These are phyloP conservation scores for Avena sativa DNA, from an alignment of 176 grass and related monocot species.

Conservation along the genomic window DNA sequence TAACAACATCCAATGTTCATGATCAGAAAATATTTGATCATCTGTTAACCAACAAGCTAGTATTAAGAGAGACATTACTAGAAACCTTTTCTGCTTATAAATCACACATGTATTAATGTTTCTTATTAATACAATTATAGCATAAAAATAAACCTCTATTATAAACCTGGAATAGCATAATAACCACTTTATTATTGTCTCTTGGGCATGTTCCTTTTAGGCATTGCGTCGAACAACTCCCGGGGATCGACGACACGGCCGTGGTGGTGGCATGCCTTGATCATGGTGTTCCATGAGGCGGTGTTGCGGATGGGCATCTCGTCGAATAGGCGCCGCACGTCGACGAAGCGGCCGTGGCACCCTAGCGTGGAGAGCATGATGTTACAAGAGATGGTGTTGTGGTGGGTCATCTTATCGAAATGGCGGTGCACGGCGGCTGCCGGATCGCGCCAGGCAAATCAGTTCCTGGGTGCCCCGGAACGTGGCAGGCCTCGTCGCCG, in stretches of 20 bases:
- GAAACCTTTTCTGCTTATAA: too few relatives aligned
- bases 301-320: constrained; percentile 45
- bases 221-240: constrained; percentile 60
- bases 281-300: constrained; percentile 74
- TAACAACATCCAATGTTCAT: too few relatives aligned
- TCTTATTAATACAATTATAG: too few relatives aligned
- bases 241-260: constrained; percentile 42
- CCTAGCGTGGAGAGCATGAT: constrained; percentile 61
- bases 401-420: constrained; percentile 60
- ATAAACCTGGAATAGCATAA: too few relatives aligned
- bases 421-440: constrained; percentile 13
- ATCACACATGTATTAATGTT: too few relatives aligned
- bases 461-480: constrained; percentile 64
- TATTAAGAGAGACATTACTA: too few relatives aligned
- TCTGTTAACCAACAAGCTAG: too few relatives aligned
- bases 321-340: constrained; percentile 57
- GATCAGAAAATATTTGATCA: too few relatives aligned
- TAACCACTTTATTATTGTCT: too few relatives aligned
- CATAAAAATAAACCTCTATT: too few relatives aligned
- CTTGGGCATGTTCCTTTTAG: background rate
- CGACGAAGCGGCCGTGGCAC: constrained; percentile 45
- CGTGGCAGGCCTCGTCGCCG: constrained; percentile 15
- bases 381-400: constrained; percentile 68
- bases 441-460: constrained; percentile 30
- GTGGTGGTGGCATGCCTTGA: constrained; percentile 48